A percentile compares a stretch with the other conserved stretches of the same genome.
These are phyloP conservation scores for Westerdykella sp. DNA, from an alignment of 2,329 filamentous ascomycete species.

Conservation along the genomic window DNA sequence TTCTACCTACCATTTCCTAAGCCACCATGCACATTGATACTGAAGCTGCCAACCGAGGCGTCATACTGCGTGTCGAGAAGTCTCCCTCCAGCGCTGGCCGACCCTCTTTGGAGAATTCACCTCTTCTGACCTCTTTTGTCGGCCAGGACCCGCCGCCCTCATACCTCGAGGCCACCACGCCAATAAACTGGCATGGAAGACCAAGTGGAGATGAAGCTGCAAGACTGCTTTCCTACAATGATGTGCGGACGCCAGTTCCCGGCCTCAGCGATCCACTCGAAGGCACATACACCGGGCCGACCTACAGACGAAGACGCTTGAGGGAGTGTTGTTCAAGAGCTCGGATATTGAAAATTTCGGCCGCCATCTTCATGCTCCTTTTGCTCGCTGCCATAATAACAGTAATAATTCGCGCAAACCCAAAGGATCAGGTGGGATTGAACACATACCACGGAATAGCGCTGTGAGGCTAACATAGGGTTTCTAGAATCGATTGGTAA, in stretches of 20 bases:
- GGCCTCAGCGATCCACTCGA: slow-evolving; percentile 2
- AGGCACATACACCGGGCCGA: slow-evolving; percentile 13
- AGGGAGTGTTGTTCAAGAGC: slow-evolving; percentile 15
- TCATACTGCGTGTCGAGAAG: slow-evolving; percentile 13
- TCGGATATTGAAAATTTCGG: slow-evolving; percentile 18
- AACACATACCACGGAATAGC: not conserved
- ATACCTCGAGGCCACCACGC: slow-evolving; percentile 33
- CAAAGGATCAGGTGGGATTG: slow-evolving; percentile 14
- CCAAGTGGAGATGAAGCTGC: slow-evolving; percentile 27
- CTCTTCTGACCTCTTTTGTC: slow-evolving; percentile 21
- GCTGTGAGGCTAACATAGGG: slow-evolving; percentile 5
- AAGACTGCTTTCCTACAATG: slow-evolving; percentile 17
- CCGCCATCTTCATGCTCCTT: slow-evolving; percentile 15
- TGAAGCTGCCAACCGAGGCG: slow-evolving; percentile 22
- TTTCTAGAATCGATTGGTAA: slow-evolving; percentile 1
- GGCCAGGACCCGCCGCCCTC: slow-evolving; percentile 20
- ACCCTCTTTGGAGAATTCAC: slow-evolving; percentile 12
- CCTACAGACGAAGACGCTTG: not conserved
- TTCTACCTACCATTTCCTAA: not conserved
- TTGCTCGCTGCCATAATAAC: slow-evolving; percentile 20
- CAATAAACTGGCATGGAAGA: slow-evolving; percentile 22
- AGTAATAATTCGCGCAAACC: slow-evolving; percentile 11
- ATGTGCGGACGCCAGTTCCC: not conserved
- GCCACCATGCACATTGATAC: slow-evolving; percentile 30
- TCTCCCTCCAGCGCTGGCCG: slow-evolving; percentile 8